Evolutionary conservation across 345 rosid genomes (phyloP).

Genomic region (Carallia brachiata): DNA sequence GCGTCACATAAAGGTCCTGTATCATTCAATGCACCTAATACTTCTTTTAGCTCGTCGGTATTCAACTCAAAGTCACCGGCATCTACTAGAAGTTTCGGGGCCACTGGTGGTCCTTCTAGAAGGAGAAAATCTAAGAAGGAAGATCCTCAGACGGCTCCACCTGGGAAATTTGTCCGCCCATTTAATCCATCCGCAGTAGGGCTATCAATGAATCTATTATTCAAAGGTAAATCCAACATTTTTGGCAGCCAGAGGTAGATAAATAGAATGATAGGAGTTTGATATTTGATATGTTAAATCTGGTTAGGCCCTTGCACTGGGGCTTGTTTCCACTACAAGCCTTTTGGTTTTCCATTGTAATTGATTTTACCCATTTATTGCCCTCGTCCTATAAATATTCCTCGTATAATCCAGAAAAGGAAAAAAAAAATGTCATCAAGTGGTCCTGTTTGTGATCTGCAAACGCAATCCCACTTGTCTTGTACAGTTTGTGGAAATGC

Average conservation of each 20-base stretch:
- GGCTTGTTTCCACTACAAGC: neutral
- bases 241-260: constrained; percentile 44
- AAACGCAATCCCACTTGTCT: neutral
- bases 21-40: constrained; percentile 42
- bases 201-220: constrained; percentile 49
- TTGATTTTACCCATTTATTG: constrained; percentile 21
- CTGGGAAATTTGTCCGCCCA: constrained; percentile 49
- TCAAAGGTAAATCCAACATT: constrained; percentile 59
- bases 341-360: neutral
- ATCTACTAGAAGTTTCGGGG: constrained; percentile 31
- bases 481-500: neutral
- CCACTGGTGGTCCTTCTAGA: constrained; percentile 41
- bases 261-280: neutral
- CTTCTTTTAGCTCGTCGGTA: constrained; percentile 37
- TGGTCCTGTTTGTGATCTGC: neutral
- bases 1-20: constrained; percentile 43
- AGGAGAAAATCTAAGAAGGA: constrained; percentile 42
- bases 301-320: neutral
- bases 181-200: constrained; percentile 55
- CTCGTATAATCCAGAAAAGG: constrained; percentile 13
- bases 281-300: neutral
- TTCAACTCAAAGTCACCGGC: constrained; percentile 40
- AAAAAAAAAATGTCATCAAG: no score
- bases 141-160: constrained; percentile 37
- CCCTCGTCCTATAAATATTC: constrained; percentile 12